Base-by-base conservation (phyloP, 2,329 filamentous ascomycete species). In the Sarocladiaceae sp. region DNA sequence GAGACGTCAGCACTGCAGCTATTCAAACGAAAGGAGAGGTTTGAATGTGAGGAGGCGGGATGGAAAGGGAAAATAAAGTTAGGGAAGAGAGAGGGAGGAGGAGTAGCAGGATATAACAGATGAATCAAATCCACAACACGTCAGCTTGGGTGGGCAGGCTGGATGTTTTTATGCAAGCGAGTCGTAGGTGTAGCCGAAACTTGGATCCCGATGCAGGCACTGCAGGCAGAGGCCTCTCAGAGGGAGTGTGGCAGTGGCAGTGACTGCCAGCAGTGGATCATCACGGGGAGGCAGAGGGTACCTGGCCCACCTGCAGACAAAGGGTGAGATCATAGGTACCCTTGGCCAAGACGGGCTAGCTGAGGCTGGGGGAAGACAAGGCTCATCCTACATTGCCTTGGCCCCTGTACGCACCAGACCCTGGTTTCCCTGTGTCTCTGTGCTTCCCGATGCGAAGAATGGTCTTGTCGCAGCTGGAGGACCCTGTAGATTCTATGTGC, bases 91-190 rank as follows among this genome's bases (percentile, higher is more conserved):
- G 29, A 4, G 34, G 26, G 15, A 20, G 33, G 16, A 39, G 6
- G 18, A 19, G 16, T 16, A 39, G 4, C 7, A 15, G 16, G 5
- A 35, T 13, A n/a, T n/a, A n/a, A n/a, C n/a, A n/a, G n/a, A n/a
- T n/a, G 15, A 29, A 41, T 41, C 37, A 29, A n/a, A n/a, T n/a
- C n/a, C 37, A 24, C 26, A 41, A 41, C 37, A 29, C 23, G 23
- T 41, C 20, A 41, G 23, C 23, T 27, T 18, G 23, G 23, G 37
- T n/a, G n/a, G 37, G 24, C 13, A 6, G 19, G 21, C 37, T 12
- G 15, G 37, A 29, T 41, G 37, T 41, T 41, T 41, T 41, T 29
- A 41, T 41, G 7, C n/a, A n/a, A n/a, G n/a, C n/a, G n/a, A n/a
- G n/a, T n/a, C n/a, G n/a, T n/a, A n/a, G n/a, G n/a, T n/a, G n/a